A percentile compares a stretch with the other conserved stretches of the same genome.
Conservation (phyloP, 1,284 basidiomycete genomes). For the Fomes fomentarius region DNA sequence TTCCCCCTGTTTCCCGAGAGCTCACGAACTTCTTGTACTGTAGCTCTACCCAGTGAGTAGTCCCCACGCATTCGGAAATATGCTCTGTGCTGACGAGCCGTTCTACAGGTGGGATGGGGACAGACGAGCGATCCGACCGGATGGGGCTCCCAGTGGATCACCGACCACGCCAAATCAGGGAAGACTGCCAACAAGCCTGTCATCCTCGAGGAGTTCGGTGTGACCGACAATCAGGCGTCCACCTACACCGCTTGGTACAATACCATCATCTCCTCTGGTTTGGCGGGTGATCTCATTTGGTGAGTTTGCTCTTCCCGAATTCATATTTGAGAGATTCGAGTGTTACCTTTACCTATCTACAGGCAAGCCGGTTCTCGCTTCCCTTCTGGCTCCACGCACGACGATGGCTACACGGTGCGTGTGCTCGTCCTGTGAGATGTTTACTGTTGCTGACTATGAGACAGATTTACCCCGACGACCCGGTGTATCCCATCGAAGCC, state of each 20-base stretch:
- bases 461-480: conserved; percentile 36
- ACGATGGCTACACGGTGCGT: conserved; percentile 42
- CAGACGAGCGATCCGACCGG: conserved; percentile 43
- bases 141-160: conserved; percentile 52
- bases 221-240: conserved; percentile 41
- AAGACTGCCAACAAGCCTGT: conserved; percentile 57
- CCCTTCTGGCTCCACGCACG: conserved; percentile 33
- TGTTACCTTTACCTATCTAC: too few species aligned
- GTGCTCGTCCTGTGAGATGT: not conserved
- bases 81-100: not conserved
- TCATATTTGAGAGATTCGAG: too few species aligned
- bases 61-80: too few species aligned
- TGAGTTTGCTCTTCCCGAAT: too few species aligned
- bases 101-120: conserved; percentile 44
- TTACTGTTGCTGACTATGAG: not conserved
- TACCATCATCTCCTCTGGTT: conserved; percentile 50
- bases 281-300: conserved; percentile 68
- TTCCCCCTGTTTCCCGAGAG: not conserved
- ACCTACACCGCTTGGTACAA: conserved; percentile 58
- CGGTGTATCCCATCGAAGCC: conserved; percentile 30
- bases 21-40: too few species aligned
- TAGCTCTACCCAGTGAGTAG: conserved; percentile 48
- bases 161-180: conserved; percentile 57
- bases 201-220: conserved; percentile 41
- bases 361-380: conserved; percentile 44